A percentile compares a stretch with the other conserved stretches of the same genome.
Conservation (phyloP, 805 yeast species). For the Cyberlindnera samutprakarnensis region DNA sequence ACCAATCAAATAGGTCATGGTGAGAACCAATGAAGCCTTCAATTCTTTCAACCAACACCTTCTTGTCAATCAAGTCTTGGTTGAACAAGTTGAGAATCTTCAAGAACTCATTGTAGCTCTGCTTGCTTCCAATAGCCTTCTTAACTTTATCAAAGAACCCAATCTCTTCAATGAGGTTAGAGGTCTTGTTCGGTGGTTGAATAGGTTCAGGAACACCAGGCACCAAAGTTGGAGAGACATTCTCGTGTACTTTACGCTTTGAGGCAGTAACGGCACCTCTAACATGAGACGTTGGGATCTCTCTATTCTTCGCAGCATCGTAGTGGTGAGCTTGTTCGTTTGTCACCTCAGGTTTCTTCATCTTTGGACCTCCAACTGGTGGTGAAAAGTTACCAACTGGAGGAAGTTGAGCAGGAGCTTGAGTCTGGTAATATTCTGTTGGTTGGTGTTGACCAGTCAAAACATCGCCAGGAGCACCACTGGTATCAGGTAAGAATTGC, state of each 20-base stretch:
- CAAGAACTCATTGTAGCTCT: conserved; percentile 84
- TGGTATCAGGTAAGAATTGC: conserved; percentile 81
- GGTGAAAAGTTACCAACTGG: conserved; percentile 89
- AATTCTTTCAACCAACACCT: conserved; percentile 73
- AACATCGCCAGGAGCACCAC: conserved; percentile 19
- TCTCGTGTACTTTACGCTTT: conserved; percentile 19
- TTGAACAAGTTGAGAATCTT: conserved; percentile 82
- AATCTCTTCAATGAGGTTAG: conserved; percentile 75
- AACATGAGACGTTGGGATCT: conserved; percentile 28
- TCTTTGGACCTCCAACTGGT: conserved; percentile 34
- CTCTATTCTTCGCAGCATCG: conserved; percentile 20
- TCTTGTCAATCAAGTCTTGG: conserved; percentile 83
- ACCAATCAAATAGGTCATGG: conserved; percentile 81
- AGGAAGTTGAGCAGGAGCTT: conserved; percentile 47
- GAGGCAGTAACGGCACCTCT: conserved; percentile 23
- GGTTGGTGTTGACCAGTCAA: conserved; percentile 15
- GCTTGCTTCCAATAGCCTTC: conserved; percentile 80
- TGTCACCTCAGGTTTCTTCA: conserved; percentile 11
- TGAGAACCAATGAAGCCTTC: conserved; percentile 80
- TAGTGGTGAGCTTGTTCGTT: conserved; percentile 8
- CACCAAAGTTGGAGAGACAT: conserved; percentile 57
- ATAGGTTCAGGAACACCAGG: conserved; percentile 86
- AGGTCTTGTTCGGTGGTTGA: conserved; percentile 42
- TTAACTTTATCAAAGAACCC: conserved; percentile 89
- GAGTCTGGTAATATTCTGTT: conserved; percentile 20